Evolutionary conservation across 23 red algal species (phyloP).

Genomic region (Gracilaria caudata): DNA sequence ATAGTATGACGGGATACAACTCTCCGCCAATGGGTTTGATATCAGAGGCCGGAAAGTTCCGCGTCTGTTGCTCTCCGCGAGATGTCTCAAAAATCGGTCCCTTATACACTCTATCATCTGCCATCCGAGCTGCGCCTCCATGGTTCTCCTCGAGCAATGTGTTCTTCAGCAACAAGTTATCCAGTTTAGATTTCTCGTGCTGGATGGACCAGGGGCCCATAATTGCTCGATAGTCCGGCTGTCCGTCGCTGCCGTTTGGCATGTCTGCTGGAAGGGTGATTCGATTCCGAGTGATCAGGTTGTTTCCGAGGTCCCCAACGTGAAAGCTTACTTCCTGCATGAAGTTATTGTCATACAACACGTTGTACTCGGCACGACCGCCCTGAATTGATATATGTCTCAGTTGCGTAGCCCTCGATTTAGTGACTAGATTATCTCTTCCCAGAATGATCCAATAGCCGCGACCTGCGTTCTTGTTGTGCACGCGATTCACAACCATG

Average conservation of each 20-base stretch:
- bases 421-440: constrained; percentile 3
- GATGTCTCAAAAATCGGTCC: not conserved
- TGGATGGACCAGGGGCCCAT: not conserved
- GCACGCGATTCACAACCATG: not conserved
- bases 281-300: not conserved
- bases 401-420: not conserved
- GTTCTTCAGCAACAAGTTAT: not conserved
- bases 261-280: not conserved
- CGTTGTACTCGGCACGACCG: not conserved
- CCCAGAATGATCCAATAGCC: constrained; percentile 6
- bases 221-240: not conserved
- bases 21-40: not conserved
- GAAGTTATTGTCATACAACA: not conserved
- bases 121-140: not conserved
- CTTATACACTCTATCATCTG: not conserved
- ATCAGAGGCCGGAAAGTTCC: not conserved
- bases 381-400: constrained; percentile 4
- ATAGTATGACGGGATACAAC: constrained; percentile 8
- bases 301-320: not conserved
- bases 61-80: not conserved
- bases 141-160: constrained; percentile 8
- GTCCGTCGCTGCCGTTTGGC: not conserved
- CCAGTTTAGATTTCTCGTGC: not conserved
- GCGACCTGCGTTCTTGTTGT: constrained; percentile 1
- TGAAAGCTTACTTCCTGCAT: constrained; percentile 13